Evolutionary conservation across 2,329 filamentous ascomycete species (phyloP).

Genomic region (Colletotrichum costaricense): DNA sequence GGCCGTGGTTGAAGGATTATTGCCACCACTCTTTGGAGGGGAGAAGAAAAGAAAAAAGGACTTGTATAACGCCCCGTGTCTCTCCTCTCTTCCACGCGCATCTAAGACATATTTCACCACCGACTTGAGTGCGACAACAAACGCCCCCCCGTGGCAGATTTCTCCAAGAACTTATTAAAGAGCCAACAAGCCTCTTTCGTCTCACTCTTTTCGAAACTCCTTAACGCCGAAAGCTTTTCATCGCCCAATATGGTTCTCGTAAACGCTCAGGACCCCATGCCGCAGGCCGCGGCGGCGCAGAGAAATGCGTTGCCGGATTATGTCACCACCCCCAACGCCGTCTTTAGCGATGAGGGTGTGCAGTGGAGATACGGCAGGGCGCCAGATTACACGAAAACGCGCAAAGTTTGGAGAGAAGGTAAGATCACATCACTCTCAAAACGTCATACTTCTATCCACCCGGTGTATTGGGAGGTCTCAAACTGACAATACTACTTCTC

Average conservation of each 20-base stretch:
- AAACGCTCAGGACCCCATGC: conserved; percentile 14
- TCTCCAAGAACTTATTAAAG: conserved; percentile 12
- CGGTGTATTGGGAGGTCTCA: neutral
- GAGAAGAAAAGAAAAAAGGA: neutral
- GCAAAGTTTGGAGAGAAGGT: conserved; percentile 70
- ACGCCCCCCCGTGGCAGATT: neutral
- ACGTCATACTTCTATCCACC: neutral
- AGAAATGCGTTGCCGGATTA: conserved; percentile 15
- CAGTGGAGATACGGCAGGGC: conserved; percentile 30
- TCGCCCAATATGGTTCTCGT: conserved; percentile 23
- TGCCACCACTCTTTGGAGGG: conserved; percentile 1
- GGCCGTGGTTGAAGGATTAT: neutral
- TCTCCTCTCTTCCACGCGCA: conserved; percentile 16
- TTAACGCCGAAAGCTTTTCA: neutral
- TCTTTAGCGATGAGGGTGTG: conserved; percentile 25
- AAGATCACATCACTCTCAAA: conserved; percentile 27
- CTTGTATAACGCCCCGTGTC: conserved; percentile 13
- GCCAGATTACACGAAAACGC: conserved; percentile 74
- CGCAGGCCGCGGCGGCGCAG: neutral
- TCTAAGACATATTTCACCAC: conserved; percentile 20
- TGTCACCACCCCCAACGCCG: conserved; percentile 29
- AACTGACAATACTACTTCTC: neutral
- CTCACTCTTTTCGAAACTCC: neutral
- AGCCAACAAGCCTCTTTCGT: neutral
- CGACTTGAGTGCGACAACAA: conserved; percentile 2